Conservation (phyloP, 805 yeast genomes). For the Saturnispora halmiae region DNA sequence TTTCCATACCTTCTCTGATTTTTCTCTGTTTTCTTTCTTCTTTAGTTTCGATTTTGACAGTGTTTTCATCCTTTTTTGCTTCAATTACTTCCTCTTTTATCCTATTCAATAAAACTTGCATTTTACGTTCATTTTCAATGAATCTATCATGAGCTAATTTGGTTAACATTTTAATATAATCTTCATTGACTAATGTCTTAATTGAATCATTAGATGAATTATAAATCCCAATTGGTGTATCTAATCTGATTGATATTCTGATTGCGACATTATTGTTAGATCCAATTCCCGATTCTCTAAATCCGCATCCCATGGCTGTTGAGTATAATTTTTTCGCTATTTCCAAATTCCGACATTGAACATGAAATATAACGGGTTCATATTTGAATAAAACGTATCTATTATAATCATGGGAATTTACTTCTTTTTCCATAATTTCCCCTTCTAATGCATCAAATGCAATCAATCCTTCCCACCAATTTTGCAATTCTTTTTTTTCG, state of each 20-base stretch:
- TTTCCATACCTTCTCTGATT: conserved; percentile 41
- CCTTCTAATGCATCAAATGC: no score
- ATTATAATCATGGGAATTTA: conserved; percentile 18
- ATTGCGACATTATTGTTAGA: conserved; percentile 70
- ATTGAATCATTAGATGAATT: conserved; percentile 23
- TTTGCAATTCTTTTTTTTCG: conserved; percentile 36
- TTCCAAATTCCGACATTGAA: conserved; percentile 56
- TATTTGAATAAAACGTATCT: conserved; percentile 66
- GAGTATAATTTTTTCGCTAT: conserved; percentile 56
- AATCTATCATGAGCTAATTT: conserved; percentile 54
- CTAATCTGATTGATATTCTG: conserved; percentile 63
- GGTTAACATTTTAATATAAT: conserved; percentile 45
- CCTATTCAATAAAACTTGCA: conserved; percentile 38
- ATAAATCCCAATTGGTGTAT: conserved; percentile 64
- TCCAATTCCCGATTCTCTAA: conserved; percentile 81
- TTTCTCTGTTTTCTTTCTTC: conserved; percentile 50
- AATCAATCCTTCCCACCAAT: conserved; percentile 47
- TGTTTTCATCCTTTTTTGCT: background rate
- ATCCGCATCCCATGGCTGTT: conserved; percentile 76
- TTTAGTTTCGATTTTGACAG: conserved; percentile 35
- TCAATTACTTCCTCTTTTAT: conserved; percentile 29
- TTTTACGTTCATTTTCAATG: conserved; percentile 51
- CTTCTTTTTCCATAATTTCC: no score
- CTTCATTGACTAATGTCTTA: conserved; percentile 37
- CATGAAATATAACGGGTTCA: conserved; percentile 80